phyloP scores from a whole-genome alignment of 2,329 filamentous ascomycete genomes.

The Penicillium sp. region DNA sequence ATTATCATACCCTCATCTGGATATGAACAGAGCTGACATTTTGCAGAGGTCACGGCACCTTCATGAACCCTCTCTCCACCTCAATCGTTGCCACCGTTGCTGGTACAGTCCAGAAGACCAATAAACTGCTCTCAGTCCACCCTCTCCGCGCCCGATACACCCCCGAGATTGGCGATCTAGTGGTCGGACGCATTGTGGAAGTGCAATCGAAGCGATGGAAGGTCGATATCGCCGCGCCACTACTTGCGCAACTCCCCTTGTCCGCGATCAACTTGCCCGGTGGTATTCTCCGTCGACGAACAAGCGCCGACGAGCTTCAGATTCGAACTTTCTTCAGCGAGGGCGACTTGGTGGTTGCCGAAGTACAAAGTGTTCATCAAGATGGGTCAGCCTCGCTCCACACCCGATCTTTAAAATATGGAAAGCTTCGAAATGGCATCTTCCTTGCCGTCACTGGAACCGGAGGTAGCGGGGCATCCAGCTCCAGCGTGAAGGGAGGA shows the following conservation, averaged over 20 bases:
- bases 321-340: slow-evolving; percentile 97
- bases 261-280: slow-evolving; percentile 93
- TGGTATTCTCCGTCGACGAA: slow-evolving; percentile 86
- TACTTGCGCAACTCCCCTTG: slow-evolving; percentile 83
- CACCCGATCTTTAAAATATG: slow-evolving; percentile 88
- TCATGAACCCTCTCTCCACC: slow-evolving; percentile 62
- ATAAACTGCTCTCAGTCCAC: slow-evolving; percentile 91
- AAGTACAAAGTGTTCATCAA: slow-evolving; percentile 86
- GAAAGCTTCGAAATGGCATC: slow-evolving; percentile 90
- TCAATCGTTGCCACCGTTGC: slow-evolving; percentile 88
- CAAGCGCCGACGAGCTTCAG: slow-evolving; percentile 94
- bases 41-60: slow-evolving; percentile 87
- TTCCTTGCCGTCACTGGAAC: slow-evolving; percentile 82
- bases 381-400: slow-evolving; percentile 88
- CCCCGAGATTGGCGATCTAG: slow-evolving; percentile 93
- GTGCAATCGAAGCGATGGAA: slow-evolving; percentile 95
- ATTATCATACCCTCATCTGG: not conserved
- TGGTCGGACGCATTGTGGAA: slow-evolving; percentile 90
- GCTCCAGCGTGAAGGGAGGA: slow-evolving; percentile 37
- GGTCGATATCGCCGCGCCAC: slow-evolving; percentile 86
- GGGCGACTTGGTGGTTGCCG: slow-evolving; percentile 89
- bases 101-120: slow-evolving; percentile 87
- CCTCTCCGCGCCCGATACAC: slow-evolving; percentile 91
- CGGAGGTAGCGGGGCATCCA: slow-evolving; percentile 67
- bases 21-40: slow-evolving; percentile 12